These are phyloP conservation scores for Berkeleyomyces basicola DNA, from an alignment of 2,329 filamentous ascomycete species.

Conservation along the genomic window DNA sequence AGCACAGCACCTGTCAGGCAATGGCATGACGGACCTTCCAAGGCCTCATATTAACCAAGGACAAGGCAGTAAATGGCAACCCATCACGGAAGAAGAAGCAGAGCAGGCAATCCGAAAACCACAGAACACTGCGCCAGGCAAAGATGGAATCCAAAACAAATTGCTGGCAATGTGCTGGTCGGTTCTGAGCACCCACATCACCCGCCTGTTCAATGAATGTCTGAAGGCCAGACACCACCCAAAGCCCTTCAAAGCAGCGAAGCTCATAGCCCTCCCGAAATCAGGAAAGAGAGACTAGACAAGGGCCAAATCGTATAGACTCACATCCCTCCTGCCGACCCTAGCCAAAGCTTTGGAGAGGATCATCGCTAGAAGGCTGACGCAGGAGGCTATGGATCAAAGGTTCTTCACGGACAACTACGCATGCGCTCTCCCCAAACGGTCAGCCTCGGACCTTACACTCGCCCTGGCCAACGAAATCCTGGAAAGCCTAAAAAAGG, in stretches of 20 bases:
- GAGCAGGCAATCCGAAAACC: neutral
- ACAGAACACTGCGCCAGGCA: neutral
- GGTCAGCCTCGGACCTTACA: neutral
- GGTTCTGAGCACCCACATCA: neutral
- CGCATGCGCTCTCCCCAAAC: neutral
- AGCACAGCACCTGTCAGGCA: neutral
- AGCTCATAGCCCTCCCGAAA: neutral
- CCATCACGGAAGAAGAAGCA: neutral
- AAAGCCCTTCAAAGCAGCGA: neutral
- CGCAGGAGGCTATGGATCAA: slow-evolving; percentile 15
- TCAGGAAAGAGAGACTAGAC: slow-evolving; percentile 15
- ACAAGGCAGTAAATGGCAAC: neutral
- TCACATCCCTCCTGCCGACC: slow-evolving; percentile 18
- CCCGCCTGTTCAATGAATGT: neutral
- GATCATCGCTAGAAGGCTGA: slow-evolving; percentile 16
- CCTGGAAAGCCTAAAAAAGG: neutral
- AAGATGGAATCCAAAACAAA: neutral
- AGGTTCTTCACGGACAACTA: slow-evolving; percentile 14
- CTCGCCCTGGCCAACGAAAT: neutral
- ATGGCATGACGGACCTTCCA: neutral
- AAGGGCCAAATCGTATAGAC: slow-evolving; percentile 15
- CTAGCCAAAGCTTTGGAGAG: slow-evolving; percentile 19
- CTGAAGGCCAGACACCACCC: neutral
- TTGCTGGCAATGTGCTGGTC: neutral
- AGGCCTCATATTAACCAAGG: neutral